A percentile compares a stretch with the other conserved stretches of the same genome.
These are phyloP conservation scores for Lupinus albus DNA, from an alignment of 306 rosid genomes.

Conservation along the genomic window DNA sequence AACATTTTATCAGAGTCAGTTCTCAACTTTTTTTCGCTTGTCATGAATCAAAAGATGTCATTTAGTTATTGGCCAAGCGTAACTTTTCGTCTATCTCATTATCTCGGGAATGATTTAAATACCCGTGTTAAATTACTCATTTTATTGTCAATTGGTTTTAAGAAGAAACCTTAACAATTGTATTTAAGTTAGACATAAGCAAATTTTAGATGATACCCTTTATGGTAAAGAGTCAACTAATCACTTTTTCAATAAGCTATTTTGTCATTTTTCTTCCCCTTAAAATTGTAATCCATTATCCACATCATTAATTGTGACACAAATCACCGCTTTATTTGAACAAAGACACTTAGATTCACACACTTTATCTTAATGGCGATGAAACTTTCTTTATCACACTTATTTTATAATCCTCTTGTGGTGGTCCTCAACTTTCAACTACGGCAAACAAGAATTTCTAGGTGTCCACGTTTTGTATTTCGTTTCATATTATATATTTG, in stretches of 20 bases:
- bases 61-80: too few species aligned
- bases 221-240: constrained; percentile 40
- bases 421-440: constrained; percentile 42
- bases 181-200: constrained; percentile 41
- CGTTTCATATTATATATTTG: not conserved
- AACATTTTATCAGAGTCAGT: too few species aligned
- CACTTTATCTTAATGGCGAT: constrained; percentile 30
- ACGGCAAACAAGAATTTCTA: constrained; percentile 11
- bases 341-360: constrained; percentile 38
- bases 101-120: too few species aligned
- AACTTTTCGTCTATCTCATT: too few species aligned
- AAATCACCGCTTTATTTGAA: constrained; percentile 42
- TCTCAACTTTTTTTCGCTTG: too few species aligned
- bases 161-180: too few species aligned
- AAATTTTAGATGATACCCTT: constrained; percentile 38
- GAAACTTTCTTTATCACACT: constrained; percentile 10
- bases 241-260: constrained; percentile 31
- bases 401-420: not conserved
- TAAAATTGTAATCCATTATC: constrained; percentile 34
- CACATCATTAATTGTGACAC: constrained; percentile 42
- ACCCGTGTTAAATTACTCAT: too few species aligned
- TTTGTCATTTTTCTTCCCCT: constrained; percentile 40
- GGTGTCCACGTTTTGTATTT: constrained; percentile 3
- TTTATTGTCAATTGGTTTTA: too few species aligned
- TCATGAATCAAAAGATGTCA: too few species aligned